Percentiles rank a stretch among this genome's conserved stretches.
Conservation (phyloP, 2,329 filamentous ascomycete genomes). For the Berkeleyomyces basicola region DNA sequence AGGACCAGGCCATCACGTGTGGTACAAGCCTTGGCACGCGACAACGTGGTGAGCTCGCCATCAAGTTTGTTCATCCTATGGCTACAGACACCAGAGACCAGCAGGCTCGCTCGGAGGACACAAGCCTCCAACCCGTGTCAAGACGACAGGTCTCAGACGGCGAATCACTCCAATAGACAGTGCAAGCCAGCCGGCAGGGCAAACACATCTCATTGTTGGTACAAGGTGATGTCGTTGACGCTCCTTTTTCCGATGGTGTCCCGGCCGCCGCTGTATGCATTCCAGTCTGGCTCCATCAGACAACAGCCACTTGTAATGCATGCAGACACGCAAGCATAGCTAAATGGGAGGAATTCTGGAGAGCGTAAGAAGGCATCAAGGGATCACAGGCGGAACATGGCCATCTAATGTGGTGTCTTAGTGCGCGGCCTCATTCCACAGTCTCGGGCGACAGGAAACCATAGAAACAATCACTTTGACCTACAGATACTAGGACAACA, state of each 20-base stretch:
- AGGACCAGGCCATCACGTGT: neutral
- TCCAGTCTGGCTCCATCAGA: no score
- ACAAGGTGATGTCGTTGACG: no score
- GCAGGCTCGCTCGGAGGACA: neutral
- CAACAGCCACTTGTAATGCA: no score
- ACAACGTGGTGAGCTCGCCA: neutral
- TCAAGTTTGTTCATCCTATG: neutral
- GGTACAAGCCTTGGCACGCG: neutral
- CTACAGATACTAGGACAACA: neutral
- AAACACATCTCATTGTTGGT: no score
- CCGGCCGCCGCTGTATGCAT: no score
- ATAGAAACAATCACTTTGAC: neutral
- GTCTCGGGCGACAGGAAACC: neutral
- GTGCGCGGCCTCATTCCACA: neutral
- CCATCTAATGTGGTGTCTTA: neutral
- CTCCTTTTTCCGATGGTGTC: no score
- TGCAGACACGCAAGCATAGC: no score
- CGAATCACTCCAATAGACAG: no score
- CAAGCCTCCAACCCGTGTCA: no score
- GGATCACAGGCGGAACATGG: neutral
- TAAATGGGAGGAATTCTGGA: no score
- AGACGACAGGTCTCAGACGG: no score
- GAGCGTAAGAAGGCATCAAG: neutral
- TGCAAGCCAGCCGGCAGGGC: no score
- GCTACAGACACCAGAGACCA: neutral